phyloP scores from a whole-genome alignment of 345 rosid genomes.

The Eutrema japonicum region DNA sequence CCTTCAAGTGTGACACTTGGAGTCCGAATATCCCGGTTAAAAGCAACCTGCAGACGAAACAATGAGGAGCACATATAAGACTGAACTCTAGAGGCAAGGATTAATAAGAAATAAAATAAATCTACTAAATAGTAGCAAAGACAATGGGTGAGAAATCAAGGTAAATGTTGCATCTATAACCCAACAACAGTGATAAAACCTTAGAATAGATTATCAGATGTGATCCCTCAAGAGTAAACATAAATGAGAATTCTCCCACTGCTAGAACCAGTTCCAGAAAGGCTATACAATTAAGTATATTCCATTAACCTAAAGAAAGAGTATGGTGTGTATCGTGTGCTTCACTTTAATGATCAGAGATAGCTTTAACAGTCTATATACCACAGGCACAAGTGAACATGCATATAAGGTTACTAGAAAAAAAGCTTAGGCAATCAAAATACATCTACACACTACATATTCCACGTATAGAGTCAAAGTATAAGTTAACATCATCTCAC shows the following conservation, averaged over 20 bases:
- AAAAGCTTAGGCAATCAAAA: slow-evolving; percentile 14
- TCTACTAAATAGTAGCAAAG: slow-evolving; percentile 18
- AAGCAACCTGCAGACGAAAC: slow-evolving; percentile 71
- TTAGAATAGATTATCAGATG: background rate
- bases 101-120: background rate
- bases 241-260: background rate
- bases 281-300: background rate
- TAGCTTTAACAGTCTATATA: slow-evolving; percentile 17
- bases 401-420: slow-evolving; percentile 20
- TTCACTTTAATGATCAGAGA: slow-evolving; percentile 16
- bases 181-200: slow-evolving; percentile 2
- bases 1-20: slow-evolving; percentile 97
- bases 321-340: background rate
- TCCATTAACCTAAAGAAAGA: slow-evolving; percentile 2
- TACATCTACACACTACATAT: slow-evolving; percentile 14
- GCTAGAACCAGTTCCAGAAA: slow-evolving; percentile 19
- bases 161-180: slow-evolving; percentile 17
- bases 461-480: slow-evolving; percentile 10
- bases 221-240: background rate
- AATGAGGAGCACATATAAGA: slow-evolving; percentile 23
- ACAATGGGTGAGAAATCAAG: background rate
- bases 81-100: slow-evolving; percentile 15
- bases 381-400: background rate
- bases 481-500: background rate
- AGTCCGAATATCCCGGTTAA: slow-evolving; percentile 64